Percentiles rank a stretch among this genome's conserved stretches.
Conservation (phyloP, 768 basidiomycete genomes). For the Termitomyces sp. region DNA sequence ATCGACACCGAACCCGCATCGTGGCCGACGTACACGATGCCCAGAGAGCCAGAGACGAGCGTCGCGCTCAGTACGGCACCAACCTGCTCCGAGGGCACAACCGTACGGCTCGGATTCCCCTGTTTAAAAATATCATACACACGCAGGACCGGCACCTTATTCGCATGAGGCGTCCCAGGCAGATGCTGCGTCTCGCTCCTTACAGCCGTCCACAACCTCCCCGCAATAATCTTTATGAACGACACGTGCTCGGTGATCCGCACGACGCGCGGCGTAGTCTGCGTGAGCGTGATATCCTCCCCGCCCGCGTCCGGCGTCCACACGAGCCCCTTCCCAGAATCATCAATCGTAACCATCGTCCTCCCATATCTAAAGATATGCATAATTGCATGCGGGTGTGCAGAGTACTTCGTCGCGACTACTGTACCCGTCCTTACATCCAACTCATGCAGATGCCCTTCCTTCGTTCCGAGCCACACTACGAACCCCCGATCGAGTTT, state of each 20-base stretch:
- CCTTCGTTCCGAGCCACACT: conserved; percentile 88
- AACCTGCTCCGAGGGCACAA: conserved; percentile 62
- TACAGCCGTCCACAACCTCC: conserved; percentile 68
- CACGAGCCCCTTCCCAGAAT: conserved; percentile 75
- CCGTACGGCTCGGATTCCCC: conserved; percentile 44
- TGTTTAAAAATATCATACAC: conserved; percentile 73
- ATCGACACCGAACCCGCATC: conserved; percentile 86
- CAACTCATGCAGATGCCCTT: conserved; percentile 81
- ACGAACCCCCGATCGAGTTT: conserved; percentile 50
- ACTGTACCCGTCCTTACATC: conserved; percentile 61
- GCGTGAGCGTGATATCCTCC: conserved; percentile 38
- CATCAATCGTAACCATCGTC: conserved; percentile 21
- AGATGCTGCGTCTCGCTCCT: conserved; percentile 44
- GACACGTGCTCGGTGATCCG: conserved; percentile 79
- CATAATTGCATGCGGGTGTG: conserved; percentile 62
- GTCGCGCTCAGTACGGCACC: conserved; percentile 84
- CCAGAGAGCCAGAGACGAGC: conserved; percentile 60
- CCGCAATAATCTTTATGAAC: conserved; percentile 63
- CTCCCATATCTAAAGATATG: conserved; percentile 45
- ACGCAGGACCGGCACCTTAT: conserved; percentile 67
- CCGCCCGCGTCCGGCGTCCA: conserved; percentile 48
- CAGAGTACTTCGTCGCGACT: conserved; percentile 49
- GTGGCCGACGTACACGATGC: conserved; percentile 78
- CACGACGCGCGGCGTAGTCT: conserved; percentile 48
- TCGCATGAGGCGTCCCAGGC: conserved; percentile 18